A percentile compares a stretch with the other conserved stretches of the same genome.
These are phyloP conservation scores for Solanum bulbocastanum DNA, from an alignment of 257 asterid genomes.

Conservation along the genomic window DNA sequence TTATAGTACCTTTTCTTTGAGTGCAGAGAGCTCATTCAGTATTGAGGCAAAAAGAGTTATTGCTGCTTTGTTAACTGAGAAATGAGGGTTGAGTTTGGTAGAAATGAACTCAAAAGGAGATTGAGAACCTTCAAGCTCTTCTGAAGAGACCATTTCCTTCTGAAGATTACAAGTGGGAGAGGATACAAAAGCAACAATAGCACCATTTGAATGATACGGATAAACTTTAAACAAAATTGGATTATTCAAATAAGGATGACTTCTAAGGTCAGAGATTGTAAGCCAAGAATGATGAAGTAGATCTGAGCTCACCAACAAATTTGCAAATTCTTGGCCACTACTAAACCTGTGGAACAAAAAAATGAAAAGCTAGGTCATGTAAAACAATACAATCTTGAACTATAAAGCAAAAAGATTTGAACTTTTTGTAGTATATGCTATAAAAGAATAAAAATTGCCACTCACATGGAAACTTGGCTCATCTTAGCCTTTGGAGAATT, in stretches of 20 bases:
- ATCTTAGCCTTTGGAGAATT: not conserved
- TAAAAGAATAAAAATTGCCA: not conserved
- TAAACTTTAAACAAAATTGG: not conserved
- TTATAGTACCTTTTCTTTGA: constrained; percentile 5
- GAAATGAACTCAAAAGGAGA: constrained; percentile 4
- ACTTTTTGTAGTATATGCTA: not conserved
- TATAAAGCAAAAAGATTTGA: not conserved
- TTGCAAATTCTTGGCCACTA: constrained; percentile 2
- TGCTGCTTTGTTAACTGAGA: constrained; percentile 13
- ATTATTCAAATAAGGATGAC: not conserved
- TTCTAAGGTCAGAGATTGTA: not conserved
- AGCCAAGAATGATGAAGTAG: constrained; percentile 13
- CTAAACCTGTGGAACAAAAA: constrained; percentile 4
- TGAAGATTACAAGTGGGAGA: not conserved
- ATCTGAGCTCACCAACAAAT: constrained; percentile 9
- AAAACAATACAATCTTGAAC: not conserved
- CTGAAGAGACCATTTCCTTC: constrained; percentile 5
- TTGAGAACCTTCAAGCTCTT: not conserved
- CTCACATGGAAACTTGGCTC: not conserved
- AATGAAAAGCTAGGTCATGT: not conserved
- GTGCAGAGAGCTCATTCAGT: not conserved
- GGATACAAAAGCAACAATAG: constrained; percentile 14
- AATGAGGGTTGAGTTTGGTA: constrained; percentile 16
- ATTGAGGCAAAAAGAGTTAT: constrained; percentile 1
- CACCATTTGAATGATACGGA: not conserved